Evolutionary conservation across 2,329 filamentous ascomycete species (phyloP), one percentile per base, ranked within the genome.

Genomic region (Madurella fahalii): DNA sequence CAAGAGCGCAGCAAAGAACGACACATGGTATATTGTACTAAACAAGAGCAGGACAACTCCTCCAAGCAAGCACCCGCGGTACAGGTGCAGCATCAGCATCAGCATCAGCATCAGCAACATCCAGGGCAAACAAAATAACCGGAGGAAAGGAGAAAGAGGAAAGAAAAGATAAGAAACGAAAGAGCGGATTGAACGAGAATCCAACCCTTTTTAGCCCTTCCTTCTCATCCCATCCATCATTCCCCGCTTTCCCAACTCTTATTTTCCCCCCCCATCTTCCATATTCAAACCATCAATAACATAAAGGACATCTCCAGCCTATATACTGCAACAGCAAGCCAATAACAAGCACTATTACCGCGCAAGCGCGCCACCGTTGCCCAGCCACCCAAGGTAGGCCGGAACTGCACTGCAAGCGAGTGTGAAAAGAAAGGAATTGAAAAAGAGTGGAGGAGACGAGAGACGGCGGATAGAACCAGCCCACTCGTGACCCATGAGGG

Each of bases 11-110:
- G 17, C 49, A 34, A 37, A 49, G 49, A 50, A 53, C 50, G 47
- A 47, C 50, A 57, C 50, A 50, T 50, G 54, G 47, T 57, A 53
- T 57, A 53, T 53, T 47, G 32, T 32, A 5, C 39, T 18, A 30
- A 47, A 47, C 46, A 50, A 37, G 48, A 32, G 12, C n/a, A 25
- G 39, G 20, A 37, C 48, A 49, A 25, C 46, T 50, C 50, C 41
- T 30, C 42, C 4, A 31, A 44, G 34, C 4, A 31, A 44, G 34
- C 4, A 37, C 9, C 13, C 34, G 9, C 9, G 4, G 25, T 25
- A 7, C 25, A 25, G 25, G 25, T 25, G 25, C 25, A 25, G 7
- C 42, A 30, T 18, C 42, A 30, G 41, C 18, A 43, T 16, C 17
- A 43, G 41, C 41, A 25, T 16, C n/a, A 43, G 18, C 15, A 44